Evolutionary conservation across 345 rosid genomes (phyloP), one percentile per base, ranked within the genome.

Genomic region (Eutrema yunnanense): DNA sequence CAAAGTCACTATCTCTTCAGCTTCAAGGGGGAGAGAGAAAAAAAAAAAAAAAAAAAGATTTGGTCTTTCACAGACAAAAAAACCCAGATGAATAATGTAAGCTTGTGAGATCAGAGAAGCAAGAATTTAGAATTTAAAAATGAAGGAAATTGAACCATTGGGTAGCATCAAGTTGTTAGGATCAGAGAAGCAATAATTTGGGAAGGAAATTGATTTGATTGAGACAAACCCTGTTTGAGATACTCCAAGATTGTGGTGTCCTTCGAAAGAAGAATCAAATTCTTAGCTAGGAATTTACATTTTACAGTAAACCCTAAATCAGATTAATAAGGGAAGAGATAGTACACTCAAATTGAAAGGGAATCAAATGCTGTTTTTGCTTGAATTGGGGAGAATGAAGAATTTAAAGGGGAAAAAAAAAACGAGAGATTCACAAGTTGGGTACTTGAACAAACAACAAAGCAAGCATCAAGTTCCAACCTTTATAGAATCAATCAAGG

Each of bases 301-400:
- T 38, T 58, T 79, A 74, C 82, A 79, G 81, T 75, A 82, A 65
- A 32, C 56, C 83, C 75, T 8, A 81, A 85, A 80, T 74, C 72
- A 64, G 74, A 50, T 63, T 56, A 13, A 41, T 67, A 64, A 79
- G 60, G 81, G 64, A 64, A 76, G 49, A 72, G 80, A 62, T 69
- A 83, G 82, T 79, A 74, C 77, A 80, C 72, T 47, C 48, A 61
- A 61, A 74, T 76, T 22, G 69, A 52, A 65, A 73, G 79, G 73
- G 87, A 73, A 86, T 78, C 93, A 88, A 90, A 86, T 85, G 86
- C 84, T 82, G 72, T 81, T 79, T 80, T 74, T 79, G 81, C 85
- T 79, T 83, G 59, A 72, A 79, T 76, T 72, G 73, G 73, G 67
- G 64, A 16, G 36, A 77, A 62, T 70, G 65, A 40, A 64, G 37